Evolutionary conservation across 2,329 filamentous ascomycete genomes (phyloP).

Genomic region (Fusarium fujikuroi): DNA sequence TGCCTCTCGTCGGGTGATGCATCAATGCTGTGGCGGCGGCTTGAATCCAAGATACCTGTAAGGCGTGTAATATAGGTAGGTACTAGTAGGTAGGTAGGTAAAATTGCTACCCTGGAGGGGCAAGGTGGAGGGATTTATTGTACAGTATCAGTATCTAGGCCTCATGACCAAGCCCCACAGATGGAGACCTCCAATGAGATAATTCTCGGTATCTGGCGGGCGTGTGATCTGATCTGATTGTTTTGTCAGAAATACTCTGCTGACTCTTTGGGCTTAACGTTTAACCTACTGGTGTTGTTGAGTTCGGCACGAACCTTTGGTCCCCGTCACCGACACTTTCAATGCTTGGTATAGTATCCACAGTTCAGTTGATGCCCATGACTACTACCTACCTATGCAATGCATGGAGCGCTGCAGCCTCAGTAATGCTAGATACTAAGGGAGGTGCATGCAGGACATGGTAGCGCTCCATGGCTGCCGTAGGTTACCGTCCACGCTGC

Average conservation of each 20-base stretch:
- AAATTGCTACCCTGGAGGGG: slow-evolving; percentile 16
- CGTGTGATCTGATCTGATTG: not conserved
- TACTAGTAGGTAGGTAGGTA: not conserved
- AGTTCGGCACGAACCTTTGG: slow-evolving; percentile 4
- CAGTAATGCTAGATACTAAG: too few relatives aligned
- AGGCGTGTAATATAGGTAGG: not conserved
- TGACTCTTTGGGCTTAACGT: not conserved
- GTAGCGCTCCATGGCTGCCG: not conserved
- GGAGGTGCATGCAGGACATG: not conserved
- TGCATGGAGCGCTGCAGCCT: too few relatives aligned
- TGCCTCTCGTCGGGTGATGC: slow-evolving; percentile 14
- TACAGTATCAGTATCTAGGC: not conserved
- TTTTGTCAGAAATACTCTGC: not conserved
- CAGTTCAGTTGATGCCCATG: not conserved
- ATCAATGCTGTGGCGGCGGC: not conserved
- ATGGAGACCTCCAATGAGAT: not conserved
- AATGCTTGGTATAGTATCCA: not conserved
- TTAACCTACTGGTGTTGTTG: not conserved
- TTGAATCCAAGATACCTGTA: not conserved
- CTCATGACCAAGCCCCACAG: slow-evolving; percentile 16
- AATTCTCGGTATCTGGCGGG: not conserved
- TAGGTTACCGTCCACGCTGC: not conserved
- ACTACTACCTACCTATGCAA: too few relatives aligned
- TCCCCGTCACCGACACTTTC: not conserved
- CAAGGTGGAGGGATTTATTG: slow-evolving; percentile 20